Conservation (phyloP, 345 rosid species). For the Rhizophora mangle region DNA sequence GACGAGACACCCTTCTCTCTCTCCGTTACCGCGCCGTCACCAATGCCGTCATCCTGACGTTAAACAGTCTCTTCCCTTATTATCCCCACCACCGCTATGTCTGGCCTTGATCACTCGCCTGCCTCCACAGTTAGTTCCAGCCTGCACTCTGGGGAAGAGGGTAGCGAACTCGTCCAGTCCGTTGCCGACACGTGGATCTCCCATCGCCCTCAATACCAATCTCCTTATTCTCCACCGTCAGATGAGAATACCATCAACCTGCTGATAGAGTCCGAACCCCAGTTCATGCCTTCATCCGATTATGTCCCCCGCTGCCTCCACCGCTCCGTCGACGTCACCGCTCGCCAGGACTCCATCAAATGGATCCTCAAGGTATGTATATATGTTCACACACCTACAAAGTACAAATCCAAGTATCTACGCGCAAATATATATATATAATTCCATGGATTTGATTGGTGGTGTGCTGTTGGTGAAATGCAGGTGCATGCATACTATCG, state of each 20-base stretch:
- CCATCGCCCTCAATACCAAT: neutral
- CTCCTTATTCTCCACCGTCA: conserved; percentile 11
- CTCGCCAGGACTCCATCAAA: conserved; percentile 63
- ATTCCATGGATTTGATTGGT: neutral
- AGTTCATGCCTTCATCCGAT: conserved; percentile 34
- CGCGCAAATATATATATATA: neutral
- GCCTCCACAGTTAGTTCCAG: conserved; percentile 9
- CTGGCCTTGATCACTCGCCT: conserved; percentile 3
- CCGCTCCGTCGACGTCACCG: conserved; percentile 41
- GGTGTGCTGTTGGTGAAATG: conserved; percentile 12
- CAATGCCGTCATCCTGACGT: conserved; percentile 21
- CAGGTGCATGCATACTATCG: conserved; percentile 50
- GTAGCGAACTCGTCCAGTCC: conserved; percentile 24
- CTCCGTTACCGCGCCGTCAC: conserved; percentile 4
- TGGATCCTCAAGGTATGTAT: conserved; percentile 53
- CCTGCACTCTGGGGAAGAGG: conserved; percentile 28
- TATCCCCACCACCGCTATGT: neutral
- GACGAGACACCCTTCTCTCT: neutral
- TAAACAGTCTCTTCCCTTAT: neutral
- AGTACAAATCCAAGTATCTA: too few species aligned
- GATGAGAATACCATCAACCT: conserved; percentile 21
- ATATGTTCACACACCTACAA: neutral
- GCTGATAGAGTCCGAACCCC: conserved; percentile 39
- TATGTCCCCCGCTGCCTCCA: conserved; percentile 41
- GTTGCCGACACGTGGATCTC: conserved; percentile 24